phyloP scores from a whole-genome alignment of 805 yeast genomes.

The Lachancea quebecensis region DNA sequence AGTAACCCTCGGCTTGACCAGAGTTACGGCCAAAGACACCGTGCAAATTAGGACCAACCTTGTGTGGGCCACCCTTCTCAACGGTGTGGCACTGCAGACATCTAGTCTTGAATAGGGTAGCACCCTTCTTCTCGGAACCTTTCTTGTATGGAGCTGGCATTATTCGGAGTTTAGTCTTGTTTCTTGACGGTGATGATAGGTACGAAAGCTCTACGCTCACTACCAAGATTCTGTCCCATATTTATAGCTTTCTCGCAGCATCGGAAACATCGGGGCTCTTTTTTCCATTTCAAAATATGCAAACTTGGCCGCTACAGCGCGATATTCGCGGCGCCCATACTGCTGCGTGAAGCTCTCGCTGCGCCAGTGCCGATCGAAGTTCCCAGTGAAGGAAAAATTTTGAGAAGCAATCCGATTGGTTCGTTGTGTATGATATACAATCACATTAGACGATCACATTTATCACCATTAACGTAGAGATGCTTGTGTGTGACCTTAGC shows the following conservation, averaged over 20 bases:
- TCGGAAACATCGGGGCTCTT: not conserved
- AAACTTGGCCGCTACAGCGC: not conserved
- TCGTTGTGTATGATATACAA: slow-evolving; percentile 6
- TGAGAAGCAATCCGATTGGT: slow-evolving; percentile 6
- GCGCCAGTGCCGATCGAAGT: not conserved
- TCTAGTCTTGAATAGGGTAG: slow-evolving; percentile 96
- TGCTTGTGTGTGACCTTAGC: too few relatives aligned
- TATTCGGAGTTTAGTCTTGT: slow-evolving; percentile 2
- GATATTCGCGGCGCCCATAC: not conserved
- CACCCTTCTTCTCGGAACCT: slow-evolving; percentile 90
- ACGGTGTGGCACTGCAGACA: slow-evolving; percentile 98
- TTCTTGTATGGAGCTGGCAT: slow-evolving; percentile 25
- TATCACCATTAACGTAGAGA: too few relatives aligned
- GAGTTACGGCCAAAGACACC: slow-evolving; percentile 91
- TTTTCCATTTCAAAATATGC: not conserved
- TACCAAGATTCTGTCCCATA: not conserved
- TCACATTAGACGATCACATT: not conserved
- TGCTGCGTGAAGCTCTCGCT: not conserved
- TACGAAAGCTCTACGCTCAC: not conserved
- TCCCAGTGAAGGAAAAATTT: not conserved
- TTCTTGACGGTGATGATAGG: not conserved
- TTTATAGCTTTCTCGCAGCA: not conserved
- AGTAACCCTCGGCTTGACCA: slow-evolving; percentile 87
- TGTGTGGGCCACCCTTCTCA: slow-evolving; percentile 93
- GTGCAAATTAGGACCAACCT: slow-evolving; percentile 98